Evolutionary conservation across 768 basidiomycete species (phyloP).

Genomic region (Chalciporus sphaerocephalus): DNA sequence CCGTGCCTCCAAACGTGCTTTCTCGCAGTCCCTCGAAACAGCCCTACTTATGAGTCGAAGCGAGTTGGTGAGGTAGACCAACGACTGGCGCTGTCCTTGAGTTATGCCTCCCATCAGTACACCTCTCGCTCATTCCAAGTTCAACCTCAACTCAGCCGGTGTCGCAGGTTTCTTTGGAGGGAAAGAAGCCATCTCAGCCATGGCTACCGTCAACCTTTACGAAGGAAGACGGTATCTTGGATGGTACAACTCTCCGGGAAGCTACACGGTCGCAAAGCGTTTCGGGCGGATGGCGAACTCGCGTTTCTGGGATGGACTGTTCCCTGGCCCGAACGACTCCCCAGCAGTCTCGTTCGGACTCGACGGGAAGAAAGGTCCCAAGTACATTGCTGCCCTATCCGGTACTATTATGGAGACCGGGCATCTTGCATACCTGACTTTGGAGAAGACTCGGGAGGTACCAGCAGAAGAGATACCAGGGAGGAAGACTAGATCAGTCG

Average conservation of each 20-base stretch:
- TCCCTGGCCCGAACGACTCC: constrained; percentile 27
- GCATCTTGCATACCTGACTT: constrained; percentile 27
- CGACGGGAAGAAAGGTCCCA: constrained; percentile 28
- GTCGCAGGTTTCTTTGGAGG: constrained; percentile 36
- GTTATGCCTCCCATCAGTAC: constrained; percentile 10
- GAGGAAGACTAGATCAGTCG: constrained; percentile 6
- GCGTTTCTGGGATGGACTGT: constrained; percentile 32
- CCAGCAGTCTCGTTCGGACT: constrained; percentile 27
- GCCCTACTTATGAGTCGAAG: neutral
- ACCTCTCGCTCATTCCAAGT: constrained; percentile 9
- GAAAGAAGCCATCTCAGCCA: constrained; percentile 35
- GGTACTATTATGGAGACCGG: constrained; percentile 27
- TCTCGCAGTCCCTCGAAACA: neutral
- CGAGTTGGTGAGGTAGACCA: neutral
- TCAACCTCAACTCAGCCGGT: constrained; percentile 28
- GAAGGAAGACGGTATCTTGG: constrained; percentile 31
- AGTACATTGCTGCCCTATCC: constrained; percentile 28
- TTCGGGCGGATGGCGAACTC: constrained; percentile 31
- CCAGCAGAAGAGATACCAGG: neutral
- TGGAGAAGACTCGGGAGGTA: constrained; percentile 12
- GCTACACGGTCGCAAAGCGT: constrained; percentile 29
- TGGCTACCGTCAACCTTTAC: constrained; percentile 31
- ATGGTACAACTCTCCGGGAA: constrained; percentile 36
- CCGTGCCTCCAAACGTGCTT: neutral
- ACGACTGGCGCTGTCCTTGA: neutral